Evolutionary conservation across 2,329 filamentous ascomycete genomes (phyloP).

Genomic region (Biscogniauxia sp.): DNA sequence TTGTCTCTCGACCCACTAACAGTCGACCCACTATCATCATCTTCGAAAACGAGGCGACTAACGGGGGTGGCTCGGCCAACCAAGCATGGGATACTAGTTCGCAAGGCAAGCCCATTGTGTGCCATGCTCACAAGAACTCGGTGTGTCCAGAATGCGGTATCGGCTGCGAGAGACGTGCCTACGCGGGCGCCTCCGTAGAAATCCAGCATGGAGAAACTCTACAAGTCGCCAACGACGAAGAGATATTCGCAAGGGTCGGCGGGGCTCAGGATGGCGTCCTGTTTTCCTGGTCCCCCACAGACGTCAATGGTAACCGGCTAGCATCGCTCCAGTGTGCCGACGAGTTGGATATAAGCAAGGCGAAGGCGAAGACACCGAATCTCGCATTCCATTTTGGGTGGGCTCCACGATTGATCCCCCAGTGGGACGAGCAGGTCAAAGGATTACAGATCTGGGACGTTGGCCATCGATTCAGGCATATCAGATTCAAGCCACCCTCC

Average conservation of each 20-base stretch:
- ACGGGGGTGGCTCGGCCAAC: no score
- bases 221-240: neutral
- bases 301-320: neutral
- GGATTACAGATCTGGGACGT: neutral
- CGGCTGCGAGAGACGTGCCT: neutral
- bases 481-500: slow-evolving; percentile 1
- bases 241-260: neutral
- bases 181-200: neutral
- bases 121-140: neutral
- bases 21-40: neutral
- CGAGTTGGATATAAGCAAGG: neutral
- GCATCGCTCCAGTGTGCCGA: neutral
- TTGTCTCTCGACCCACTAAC: neutral
- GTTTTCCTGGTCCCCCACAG: neutral
- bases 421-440: slow-evolving; percentile 8
- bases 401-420: slow-evolving; percentile 6
- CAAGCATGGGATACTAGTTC: no score
- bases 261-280: neutral
- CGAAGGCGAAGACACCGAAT: neutral
- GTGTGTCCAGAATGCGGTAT: neutral
- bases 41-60: neutral
- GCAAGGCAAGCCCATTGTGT: neutral
- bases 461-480: neutral
- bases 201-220: neutral
- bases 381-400: neutral